A percentile compares a stretch with the other conserved stretches of the same genome.
Conservation (phyloP, 2,329 filamentous ascomycete species). For the Chrysoporthe cubensis region DNA sequence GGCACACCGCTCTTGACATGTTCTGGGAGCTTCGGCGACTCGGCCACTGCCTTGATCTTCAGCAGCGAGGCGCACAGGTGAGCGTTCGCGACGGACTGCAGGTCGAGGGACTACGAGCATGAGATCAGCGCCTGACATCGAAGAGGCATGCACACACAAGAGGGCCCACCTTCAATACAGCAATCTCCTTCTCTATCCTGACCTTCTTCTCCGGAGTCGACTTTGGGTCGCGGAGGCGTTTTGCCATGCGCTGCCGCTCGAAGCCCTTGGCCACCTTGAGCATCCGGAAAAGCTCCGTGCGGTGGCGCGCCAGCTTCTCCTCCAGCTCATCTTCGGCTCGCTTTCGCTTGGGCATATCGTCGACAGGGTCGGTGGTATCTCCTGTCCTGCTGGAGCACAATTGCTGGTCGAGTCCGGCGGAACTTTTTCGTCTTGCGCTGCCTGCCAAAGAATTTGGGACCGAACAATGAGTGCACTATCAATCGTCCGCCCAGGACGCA, state of each 20-base stretch:
- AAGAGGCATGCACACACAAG: too few species aligned
- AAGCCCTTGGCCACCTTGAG: slow-evolving; percentile 76
- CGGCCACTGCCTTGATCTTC: slow-evolving; percentile 56
- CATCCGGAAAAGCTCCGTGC: slow-evolving; percentile 66
- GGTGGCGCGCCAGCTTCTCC: slow-evolving; percentile 44
- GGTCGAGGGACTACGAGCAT: slow-evolving; percentile 53
- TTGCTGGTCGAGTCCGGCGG: neutral
- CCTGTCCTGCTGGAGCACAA: neutral
- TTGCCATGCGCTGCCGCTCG: slow-evolving; percentile 76
- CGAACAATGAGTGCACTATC: slow-evolving; percentile 12
- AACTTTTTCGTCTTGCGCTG: slow-evolving; percentile 16
- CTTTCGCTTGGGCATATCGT: slow-evolving; percentile 62
- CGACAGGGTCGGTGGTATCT: neutral
- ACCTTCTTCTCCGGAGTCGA: slow-evolving; percentile 53
- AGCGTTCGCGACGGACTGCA: slow-evolving; percentile 60
- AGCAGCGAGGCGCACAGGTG: slow-evolving; percentile 60
- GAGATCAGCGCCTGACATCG: slow-evolving; percentile 6
- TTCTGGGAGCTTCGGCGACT: slow-evolving; percentile 54
- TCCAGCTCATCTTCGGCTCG: slow-evolving; percentile 45
- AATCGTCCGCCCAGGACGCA: too few species aligned
- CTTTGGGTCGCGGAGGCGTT: slow-evolving; percentile 55
- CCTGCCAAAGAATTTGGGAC: neutral
- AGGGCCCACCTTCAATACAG: slow-evolving; percentile 54
- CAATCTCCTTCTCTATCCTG: slow-evolving; percentile 65
- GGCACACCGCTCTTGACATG: slow-evolving; percentile 51